phyloP scores from a whole-genome alignment of 148 eudicot species.

The Persicaria tinctoria region DNA sequence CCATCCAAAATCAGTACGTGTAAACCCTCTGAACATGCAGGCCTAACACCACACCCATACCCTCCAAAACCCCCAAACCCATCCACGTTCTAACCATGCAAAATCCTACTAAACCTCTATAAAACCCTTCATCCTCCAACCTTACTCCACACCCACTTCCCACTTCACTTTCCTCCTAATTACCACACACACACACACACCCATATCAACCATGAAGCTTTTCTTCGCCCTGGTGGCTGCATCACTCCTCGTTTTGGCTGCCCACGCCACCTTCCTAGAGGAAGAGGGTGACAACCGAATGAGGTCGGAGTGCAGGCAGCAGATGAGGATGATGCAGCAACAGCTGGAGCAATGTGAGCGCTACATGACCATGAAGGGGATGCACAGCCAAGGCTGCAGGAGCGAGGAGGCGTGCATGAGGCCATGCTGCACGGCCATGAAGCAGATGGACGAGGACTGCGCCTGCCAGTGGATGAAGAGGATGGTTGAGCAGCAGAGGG shows the following conservation, averaged over 20 bases:
- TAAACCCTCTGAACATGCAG: slow-evolving; percentile 15
- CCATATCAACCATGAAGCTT: neutral
- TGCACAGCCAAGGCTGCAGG: neutral
- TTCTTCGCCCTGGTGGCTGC: slow-evolving; percentile 5
- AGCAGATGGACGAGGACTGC: slow-evolving; percentile 24
- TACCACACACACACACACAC: too few relatives aligned
- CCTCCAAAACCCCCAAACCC: too few relatives aligned
- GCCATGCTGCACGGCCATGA: slow-evolving; percentile 29
- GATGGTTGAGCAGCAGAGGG: slow-evolving; percentile 16
- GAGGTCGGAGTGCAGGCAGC: slow-evolving; percentile 22
- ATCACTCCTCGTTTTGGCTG: slow-evolving; percentile 9
- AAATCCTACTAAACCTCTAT: too few relatives aligned
- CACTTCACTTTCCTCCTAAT: too few relatives aligned
- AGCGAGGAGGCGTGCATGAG: slow-evolving; percentile 16
- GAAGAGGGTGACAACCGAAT: neutral
- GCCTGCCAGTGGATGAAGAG: slow-evolving; percentile 22
- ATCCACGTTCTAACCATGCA: too few relatives aligned
- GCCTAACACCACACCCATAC: slow-evolving; percentile 8
- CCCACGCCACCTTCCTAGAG: slow-evolving; percentile 9
- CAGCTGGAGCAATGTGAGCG: slow-evolving; percentile 13
- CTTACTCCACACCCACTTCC: too few relatives aligned
- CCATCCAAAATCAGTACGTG: slow-evolving; percentile 10
- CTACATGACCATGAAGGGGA: too few relatives aligned
- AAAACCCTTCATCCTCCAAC: too few relatives aligned
- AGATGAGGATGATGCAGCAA: slow-evolving; percentile 18